Conservation (phyloP, 352 stramenopile species). For the Hyphochytrium catenoides region DNA sequence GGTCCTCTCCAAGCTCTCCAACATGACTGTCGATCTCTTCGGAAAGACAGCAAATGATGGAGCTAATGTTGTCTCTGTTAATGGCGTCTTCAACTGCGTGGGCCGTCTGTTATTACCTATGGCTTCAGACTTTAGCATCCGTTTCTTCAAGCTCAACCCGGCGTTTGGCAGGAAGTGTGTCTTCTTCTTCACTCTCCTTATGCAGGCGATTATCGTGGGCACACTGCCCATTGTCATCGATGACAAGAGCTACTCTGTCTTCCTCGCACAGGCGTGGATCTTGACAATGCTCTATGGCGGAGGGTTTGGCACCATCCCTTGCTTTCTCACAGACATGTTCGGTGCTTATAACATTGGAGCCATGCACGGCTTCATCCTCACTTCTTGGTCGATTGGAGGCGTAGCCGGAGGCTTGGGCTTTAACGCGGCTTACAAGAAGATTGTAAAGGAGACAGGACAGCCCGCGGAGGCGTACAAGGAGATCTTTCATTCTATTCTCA, state of each 20-base stretch:
- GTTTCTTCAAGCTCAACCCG: conserved; percentile 18
- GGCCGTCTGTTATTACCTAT: conserved; percentile 18
- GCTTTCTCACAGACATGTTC: conserved; percentile 51
- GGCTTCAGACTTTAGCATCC: conserved; percentile 17
- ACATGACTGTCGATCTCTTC: conserved; percentile 25
- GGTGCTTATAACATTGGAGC: conserved; percentile 47
- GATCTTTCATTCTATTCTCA: conserved; percentile 33
- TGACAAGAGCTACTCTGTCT: conserved; percentile 23
- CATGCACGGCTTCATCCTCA: conserved; percentile 43
- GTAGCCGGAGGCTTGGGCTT: conserved; percentile 40
- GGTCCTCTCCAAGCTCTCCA: conserved; percentile 26
- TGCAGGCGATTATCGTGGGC: conserved; percentile 30
- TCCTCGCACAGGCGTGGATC: conserved; percentile 30
- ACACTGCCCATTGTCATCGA: conserved; percentile 29
- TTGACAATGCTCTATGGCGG: conserved; percentile 37
- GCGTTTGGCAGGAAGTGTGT: conserved; percentile 23
- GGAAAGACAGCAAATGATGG: conserved; percentile 13
- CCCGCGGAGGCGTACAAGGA: conserved; percentile 27
- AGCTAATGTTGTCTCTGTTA: conserved; percentile 20
- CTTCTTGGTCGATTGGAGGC: conserved; percentile 39
- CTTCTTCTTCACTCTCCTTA: conserved; percentile 25
- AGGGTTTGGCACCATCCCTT: conserved; percentile 37
- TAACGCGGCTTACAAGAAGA: conserved; percentile 22
- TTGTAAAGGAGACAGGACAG: too few relatives aligned
- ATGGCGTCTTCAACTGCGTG: conserved; percentile 24